Evolutionary conservation across 116 monocot species (phyloP).

Genomic region (Trichopus zeylanicus): DNA sequence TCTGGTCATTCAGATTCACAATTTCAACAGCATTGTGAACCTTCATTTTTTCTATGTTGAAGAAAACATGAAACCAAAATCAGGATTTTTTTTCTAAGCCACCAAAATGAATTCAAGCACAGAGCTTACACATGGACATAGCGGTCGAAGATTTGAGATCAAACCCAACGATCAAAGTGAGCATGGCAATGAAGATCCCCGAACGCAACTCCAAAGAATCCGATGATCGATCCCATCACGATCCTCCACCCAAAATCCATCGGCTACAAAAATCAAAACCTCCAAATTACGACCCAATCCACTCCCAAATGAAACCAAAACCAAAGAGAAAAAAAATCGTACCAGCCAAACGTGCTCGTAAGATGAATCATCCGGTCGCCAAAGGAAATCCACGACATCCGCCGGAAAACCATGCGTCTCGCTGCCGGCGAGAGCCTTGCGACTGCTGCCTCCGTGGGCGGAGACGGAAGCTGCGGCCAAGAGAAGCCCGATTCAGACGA

Average conservation of each 20-base stretch:
- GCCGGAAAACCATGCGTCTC: not conserved
- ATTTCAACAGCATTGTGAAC: too few species aligned
- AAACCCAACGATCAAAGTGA: conserved; percentile 55
- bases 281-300: not conserved
- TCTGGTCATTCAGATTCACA: too few species aligned
- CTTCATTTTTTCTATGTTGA: not conserved
- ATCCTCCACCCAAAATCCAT: conserved; percentile 52
- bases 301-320: not conserved
- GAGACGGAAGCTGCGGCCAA: conserved; percentile 16
- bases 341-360: conserved; percentile 77
- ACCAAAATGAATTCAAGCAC: not conserved
- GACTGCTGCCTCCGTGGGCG: conserved; percentile 13
- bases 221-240: conserved; percentile 36
- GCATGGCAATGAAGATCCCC: conserved; percentile 74
- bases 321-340: not conserved
- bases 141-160: conserved; percentile 66
- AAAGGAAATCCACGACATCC: conserved; percentile 19
- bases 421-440: not conserved
- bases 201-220: conserved; percentile 61
- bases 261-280: conserved; percentile 13
- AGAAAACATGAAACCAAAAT: not conserved
- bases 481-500: not conserved
- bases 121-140: conserved; percentile 54
- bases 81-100: too few species aligned
- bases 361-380: conserved; percentile 28